These are phyloP conservation scores for Fusarium penzigii DNA, from an alignment of 2,329 filamentous ascomycete species.

Conservation along the genomic window DNA sequence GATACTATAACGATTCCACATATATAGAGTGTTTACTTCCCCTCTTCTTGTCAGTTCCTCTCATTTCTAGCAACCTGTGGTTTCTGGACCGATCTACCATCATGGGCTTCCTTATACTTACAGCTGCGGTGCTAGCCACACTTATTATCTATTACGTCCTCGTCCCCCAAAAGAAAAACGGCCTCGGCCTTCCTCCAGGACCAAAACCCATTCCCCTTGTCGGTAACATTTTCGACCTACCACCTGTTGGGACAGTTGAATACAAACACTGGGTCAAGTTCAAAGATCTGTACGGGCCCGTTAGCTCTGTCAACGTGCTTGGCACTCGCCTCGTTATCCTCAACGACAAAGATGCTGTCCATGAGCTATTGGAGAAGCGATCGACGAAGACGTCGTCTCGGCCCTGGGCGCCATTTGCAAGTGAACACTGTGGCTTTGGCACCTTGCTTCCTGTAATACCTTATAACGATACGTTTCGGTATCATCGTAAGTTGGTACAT, in stretches of 20 bases:
- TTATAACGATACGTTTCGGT: slow-evolving; percentile 21
- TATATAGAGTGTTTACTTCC: too few relatives aligned
- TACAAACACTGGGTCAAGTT: slow-evolving; percentile 44
- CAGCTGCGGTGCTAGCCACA: too few relatives aligned
- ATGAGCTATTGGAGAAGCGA: slow-evolving; percentile 39
- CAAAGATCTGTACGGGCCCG: slow-evolving; percentile 39
- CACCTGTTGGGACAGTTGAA: slow-evolving; percentile 36
- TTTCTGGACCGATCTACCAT: too few relatives aligned
- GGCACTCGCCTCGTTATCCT: slow-evolving; percentile 43
- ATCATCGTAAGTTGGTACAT: slow-evolving; percentile 32
- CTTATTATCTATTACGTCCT: slow-evolving; percentile 9
- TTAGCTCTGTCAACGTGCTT: slow-evolving; percentile 42
- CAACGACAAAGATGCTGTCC: slow-evolving; percentile 37
- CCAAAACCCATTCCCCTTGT: slow-evolving; percentile 49
- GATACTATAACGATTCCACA: too few relatives aligned
- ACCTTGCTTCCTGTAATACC: slow-evolving; percentile 10
- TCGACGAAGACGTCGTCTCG: slow-evolving; percentile 36
- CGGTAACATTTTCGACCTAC: slow-evolving; percentile 52
- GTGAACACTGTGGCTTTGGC: slow-evolving; percentile 27
- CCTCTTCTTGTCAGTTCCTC: too few relatives aligned
- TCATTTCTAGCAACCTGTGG: too few relatives aligned
- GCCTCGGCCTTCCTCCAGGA: slow-evolving; percentile 43
- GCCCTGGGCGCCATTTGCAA: slow-evolving; percentile 24
- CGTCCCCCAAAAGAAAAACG: slow-evolving; percentile 3
- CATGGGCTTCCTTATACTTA: too few relatives aligned